Conservation (phyloP, 306 rosid species). For the Delonix regia region DNA sequence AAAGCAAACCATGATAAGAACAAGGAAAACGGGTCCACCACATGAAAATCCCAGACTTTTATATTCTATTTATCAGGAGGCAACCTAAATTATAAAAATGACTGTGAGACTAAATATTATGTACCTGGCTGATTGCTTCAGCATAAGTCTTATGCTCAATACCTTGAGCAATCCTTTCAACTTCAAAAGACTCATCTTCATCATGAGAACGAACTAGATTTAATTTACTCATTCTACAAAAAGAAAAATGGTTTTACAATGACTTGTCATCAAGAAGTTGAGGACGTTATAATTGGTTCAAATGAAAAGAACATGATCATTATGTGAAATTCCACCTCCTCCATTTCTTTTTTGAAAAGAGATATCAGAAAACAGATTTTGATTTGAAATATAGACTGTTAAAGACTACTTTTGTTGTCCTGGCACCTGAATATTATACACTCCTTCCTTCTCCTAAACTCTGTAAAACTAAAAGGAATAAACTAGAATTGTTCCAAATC, state of each 20-base stretch:
- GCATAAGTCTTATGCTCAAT: conserved; percentile 58
- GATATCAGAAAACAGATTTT: background rate
- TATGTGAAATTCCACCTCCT: background rate
- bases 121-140: conserved; percentile 55
- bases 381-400: background rate
- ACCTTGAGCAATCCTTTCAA: conserved; percentile 49
- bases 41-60: background rate
- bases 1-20: background rate
- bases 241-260: background rate
- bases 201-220: conserved; percentile 52
- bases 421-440: background rate
- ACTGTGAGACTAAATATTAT: background rate
- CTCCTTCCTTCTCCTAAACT: background rate
- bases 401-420: background rate
- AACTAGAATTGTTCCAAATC: background rate
- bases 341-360: background rate
- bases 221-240: conserved; percentile 50
- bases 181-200: conserved; percentile 49
- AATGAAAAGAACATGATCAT: background rate
- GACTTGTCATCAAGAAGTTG: background rate
- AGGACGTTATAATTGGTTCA: background rate
- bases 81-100: background rate
- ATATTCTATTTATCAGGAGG: background rate
- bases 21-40: background rate
- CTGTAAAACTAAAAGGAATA: background rate